Percentiles rank a stretch among this genome's conserved stretches.
phyloP scores from a whole-genome alignment of 2,329 filamentous ascomycete genomes.

The Penicillium vulpinum region DNA sequence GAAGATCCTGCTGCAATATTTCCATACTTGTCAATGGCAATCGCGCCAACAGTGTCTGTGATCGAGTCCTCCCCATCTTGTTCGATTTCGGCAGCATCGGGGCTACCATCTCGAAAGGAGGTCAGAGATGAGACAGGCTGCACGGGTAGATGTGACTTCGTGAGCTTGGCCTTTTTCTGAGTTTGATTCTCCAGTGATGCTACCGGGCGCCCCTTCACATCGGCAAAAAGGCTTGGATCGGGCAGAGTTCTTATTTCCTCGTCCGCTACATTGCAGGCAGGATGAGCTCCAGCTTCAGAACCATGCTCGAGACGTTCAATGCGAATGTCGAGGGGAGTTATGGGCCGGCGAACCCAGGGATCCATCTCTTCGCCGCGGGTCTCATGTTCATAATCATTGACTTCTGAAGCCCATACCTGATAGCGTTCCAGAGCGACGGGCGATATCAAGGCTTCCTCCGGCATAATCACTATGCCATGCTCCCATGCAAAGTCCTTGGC shows the following conservation, averaged over 20 bases:
- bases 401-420: slow-evolving; percentile 66
- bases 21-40: slow-evolving; percentile 82
- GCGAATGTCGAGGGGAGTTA: slow-evolving; percentile 22
- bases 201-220: neutral
- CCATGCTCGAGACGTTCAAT: neutral
- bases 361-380: slow-evolving; percentile 52
- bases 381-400: slow-evolving; percentile 10
- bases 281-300: neutral
- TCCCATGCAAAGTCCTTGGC: slow-evolving; percentile 83
- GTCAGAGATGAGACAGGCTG: neutral
- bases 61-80: slow-evolving; percentile 58
- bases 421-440: slow-evolving; percentile 76
- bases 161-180: neutral
- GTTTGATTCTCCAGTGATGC: neutral
- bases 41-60: slow-evolving; percentile 93
- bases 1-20: slow-evolving; percentile 93
- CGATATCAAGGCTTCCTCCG: slow-evolving; percentile 77
- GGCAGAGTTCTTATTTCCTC: neutral
- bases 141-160: neutral
- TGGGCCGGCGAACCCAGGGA: slow-evolving; percentile 25
- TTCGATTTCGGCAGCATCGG: neutral
- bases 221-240: neutral
- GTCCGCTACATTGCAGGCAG: neutral
- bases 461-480: slow-evolving; percentile 70
- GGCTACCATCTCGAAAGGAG: neutral